phyloP scores from a whole-genome alignment of 2,329 filamentous ascomycete species.

The Fusarium sp. region DNA sequence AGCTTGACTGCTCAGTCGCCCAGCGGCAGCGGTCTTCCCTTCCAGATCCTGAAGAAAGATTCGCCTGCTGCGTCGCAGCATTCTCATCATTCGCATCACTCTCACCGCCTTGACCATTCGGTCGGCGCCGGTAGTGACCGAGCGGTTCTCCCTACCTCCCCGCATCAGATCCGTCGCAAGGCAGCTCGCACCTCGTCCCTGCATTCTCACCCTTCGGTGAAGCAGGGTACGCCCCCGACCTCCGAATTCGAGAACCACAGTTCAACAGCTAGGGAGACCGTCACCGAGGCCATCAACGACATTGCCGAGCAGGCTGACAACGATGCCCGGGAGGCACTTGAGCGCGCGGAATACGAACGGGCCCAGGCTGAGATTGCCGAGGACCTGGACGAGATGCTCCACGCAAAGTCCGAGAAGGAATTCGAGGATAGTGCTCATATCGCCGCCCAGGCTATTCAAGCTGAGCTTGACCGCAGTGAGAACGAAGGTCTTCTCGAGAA shows the following conservation, averaged over 20 bases:
- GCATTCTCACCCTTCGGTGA: conserved; percentile 47
- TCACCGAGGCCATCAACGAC: conserved; percentile 76
- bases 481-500: conserved; percentile 67
- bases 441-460: conserved; percentile 63
- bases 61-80: conserved; percentile 56
- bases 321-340: conserved; percentile 74
- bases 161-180: conserved; percentile 57
- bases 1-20: conserved; percentile 46
- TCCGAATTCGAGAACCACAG: conserved; percentile 50
- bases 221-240: conserved; percentile 49
- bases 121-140: conserved; percentile 56
- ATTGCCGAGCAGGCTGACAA: conserved; percentile 67
- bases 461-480: conserved; percentile 67
- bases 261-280: conserved; percentile 71
- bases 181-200: conserved; percentile 54
- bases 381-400: conserved; percentile 63
- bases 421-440: conserved; percentile 63
- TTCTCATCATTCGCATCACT: conserved; percentile 55
- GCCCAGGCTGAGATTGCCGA: conserved; percentile 60
- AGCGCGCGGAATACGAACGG: conserved; percentile 65
- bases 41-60: conserved; percentile 67
- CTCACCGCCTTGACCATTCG: conserved; percentile 54
- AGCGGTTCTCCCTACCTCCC: conserved; percentile 60
- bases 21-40: conserved; percentile 50
- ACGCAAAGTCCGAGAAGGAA: conserved; percentile 66